Base-by-base conservation (phyloP, 2,329 filamentous ascomycete genomes). In the Phaeosphaeriaceae sp. region DNA sequence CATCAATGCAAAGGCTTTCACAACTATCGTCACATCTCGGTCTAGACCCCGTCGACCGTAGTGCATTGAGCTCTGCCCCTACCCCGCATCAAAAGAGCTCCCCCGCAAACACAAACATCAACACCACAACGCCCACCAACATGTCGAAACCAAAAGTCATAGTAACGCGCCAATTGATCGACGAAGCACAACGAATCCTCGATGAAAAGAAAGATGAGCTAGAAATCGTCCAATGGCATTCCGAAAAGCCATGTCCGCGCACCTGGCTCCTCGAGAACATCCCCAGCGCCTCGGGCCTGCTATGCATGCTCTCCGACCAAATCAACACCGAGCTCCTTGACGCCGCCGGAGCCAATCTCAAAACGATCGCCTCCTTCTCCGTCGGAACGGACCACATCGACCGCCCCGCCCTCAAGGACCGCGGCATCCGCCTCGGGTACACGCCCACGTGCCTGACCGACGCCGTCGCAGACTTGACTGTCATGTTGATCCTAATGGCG, bases 401-500 rank as follows among this genome's bases (percentile, higher is more conserved):
- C 50, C 61, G 61, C 2, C 53, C 56, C 7, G 63, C 66, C 1
- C 61, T 74, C 2, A 73, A 71, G 54, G 60, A 62, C 24, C 67
- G 68, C 45, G 61, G 60, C 41, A 69, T 75, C 27, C 66, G 71
- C 0, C 65, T 74, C 3, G 72, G 71, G 15, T 74, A 74, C 48
- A 75, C 71, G 20, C 69, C 70, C 15, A 71, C 66, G 42, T 69
- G 63, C 51, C 65, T 75, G 13, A 74, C 71, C 33, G 70, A 73
- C 41, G 70, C 72, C 2, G 69, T 73, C 2, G 70, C 72, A 21
- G 72, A 73, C 36, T 57, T 73, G 1, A 67, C 70, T 0, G 57
- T 73, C 40, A 73, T 74, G 72, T 63, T 75, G 1, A 71, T 65
- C n/a, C 52, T 74, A 7, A 75, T 75, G 71, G 70, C 71, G 9